Evolutionary conservation across 192 early-diverging fungal species (phyloP).

Genomic region (Fimicolochytrium jonesii): DNA sequence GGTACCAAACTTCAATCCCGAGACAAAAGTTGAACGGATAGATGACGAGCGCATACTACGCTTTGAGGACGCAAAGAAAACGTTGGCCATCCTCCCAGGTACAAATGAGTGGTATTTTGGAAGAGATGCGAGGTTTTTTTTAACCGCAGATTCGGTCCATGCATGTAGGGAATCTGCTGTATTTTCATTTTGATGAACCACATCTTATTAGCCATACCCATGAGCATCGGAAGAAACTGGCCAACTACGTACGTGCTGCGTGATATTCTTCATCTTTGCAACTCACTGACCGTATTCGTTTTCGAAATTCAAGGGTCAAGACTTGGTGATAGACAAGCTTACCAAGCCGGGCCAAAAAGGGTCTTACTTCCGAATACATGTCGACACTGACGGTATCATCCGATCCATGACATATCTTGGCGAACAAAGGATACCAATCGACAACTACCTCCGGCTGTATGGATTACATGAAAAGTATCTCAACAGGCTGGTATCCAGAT

Average conservation of each 20-base stretch:
- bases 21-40: no score
- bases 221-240: slow-evolving; percentile 23
- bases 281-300: no score
- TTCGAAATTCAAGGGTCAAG: no score
- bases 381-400: slow-evolving; percentile 44
- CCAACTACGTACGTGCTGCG: slow-evolving; percentile 33
- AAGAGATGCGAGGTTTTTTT: no score
- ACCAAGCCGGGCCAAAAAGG: background rate
- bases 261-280: no score
- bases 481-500: slow-evolving; percentile 45
- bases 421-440: slow-evolving; percentile 27
- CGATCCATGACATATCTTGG: slow-evolving; percentile 48
- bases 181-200: slow-evolving; percentile 49
- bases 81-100: slow-evolving; percentile 35
- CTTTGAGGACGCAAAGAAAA: slow-evolving; percentile 36
- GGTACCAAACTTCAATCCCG: no score
- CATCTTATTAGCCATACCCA: slow-evolving; percentile 33
- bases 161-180: slow-evolving; percentile 25
- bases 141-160: no score
- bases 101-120: no score
- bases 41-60: slow-evolving; percentile 13
- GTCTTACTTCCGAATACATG: slow-evolving; percentile 45
- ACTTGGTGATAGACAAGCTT: slow-evolving; percentile 39
- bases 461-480: slow-evolving; percentile 49
- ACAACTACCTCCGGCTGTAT: slow-evolving; percentile 44